Percentiles rank a stretch among this genome's conserved stretches.
Conservation (phyloP, 139 green algal genomes). For the Diplosphaera chodatii region DNA sequence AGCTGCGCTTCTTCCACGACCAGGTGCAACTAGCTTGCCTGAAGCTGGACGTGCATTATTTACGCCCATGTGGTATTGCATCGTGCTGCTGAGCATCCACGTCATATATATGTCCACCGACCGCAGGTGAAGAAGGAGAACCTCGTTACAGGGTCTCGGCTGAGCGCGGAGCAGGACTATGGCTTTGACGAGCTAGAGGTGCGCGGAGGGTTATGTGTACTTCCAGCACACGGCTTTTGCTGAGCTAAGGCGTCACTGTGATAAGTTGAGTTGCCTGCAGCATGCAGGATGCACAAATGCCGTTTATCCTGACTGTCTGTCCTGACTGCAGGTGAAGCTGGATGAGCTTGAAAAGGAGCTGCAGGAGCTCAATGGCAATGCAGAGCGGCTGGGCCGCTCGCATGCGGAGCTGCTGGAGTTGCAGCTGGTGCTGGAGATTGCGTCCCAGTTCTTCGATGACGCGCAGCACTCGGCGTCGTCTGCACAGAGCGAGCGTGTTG, state of each 20-base stretch:
- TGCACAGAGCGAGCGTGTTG: not conserved
- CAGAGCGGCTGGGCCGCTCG: constrained; percentile 75
- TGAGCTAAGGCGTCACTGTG: too few species aligned
- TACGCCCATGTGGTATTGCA: too few species aligned
- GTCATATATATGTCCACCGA: too few species aligned
- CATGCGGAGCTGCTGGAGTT: constrained; percentile 88
- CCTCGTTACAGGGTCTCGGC: constrained; percentile 27
- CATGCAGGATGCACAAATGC: too few species aligned
- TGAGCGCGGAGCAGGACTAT: constrained; percentile 23
- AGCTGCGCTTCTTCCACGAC: constrained; percentile 89
- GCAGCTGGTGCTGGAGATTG: constrained; percentile 92
- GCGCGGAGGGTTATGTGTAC: too few species aligned
- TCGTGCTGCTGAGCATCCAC: too few species aligned
- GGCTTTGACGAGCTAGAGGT: constrained; percentile 80
- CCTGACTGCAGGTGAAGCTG: too few species aligned
- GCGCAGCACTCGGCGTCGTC: constrained; percentile 20
- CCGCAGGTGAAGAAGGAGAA: constrained; percentile 69
- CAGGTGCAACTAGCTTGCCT: too few species aligned
- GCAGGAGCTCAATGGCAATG: constrained; percentile 84
- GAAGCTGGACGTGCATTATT: too few species aligned
- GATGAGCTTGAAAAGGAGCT: constrained; percentile 86
- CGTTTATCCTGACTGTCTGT: too few species aligned
- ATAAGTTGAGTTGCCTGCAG: too few species aligned
- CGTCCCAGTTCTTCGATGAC: constrained; percentile 85
- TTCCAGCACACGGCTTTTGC: too few species aligned